Percentiles rank a stretch among this genome's conserved stretches.
Evolutionary conservation across 441 rosid genomes (phyloP).

Genomic region (Populus hybrid): DNA sequence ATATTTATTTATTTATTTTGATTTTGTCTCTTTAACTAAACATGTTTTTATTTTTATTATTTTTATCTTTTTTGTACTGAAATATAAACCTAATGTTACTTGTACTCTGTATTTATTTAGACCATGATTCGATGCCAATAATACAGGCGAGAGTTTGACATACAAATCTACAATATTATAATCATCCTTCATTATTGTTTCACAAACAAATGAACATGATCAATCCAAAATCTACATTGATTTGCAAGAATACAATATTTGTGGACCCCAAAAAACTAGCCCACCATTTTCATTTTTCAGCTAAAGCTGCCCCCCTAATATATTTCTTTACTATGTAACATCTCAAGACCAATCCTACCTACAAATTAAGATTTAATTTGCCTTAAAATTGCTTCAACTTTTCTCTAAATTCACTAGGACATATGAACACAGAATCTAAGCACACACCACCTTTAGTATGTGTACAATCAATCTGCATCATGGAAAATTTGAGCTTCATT

Average conservation of each 20-base stretch:
- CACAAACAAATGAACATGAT: background rate
- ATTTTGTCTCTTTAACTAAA: no score
- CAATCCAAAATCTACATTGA: background rate
- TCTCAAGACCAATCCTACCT: background rate
- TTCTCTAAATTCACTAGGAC: conserved; percentile 27
- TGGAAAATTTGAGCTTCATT: conserved; percentile 58
- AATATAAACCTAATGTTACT: no score
- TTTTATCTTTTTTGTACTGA: no score
- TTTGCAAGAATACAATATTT: background rate
- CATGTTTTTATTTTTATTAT: no score
- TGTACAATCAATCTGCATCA: conserved; percentile 87
- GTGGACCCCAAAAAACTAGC: background rate
- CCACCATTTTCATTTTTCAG: background rate
- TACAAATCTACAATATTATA: background rate
- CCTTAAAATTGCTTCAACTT: conserved; percentile 1
- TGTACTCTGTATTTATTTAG: background rate
- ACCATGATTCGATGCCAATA: background rate
- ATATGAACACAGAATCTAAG: conserved; percentile 44
- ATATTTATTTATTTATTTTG: no score
- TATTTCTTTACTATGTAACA: background rate
- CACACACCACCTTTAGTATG: conserved; percentile 80
- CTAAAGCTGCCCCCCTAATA: background rate
- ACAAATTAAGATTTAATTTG: background rate
- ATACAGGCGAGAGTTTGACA: background rate
- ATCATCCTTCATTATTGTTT: background rate